Percentiles rank a stretch among this genome's conserved stretches.
These are phyloP conservation scores for Senna tora DNA, from an alignment of 306 rosid species.

Conservation along the genomic window DNA sequence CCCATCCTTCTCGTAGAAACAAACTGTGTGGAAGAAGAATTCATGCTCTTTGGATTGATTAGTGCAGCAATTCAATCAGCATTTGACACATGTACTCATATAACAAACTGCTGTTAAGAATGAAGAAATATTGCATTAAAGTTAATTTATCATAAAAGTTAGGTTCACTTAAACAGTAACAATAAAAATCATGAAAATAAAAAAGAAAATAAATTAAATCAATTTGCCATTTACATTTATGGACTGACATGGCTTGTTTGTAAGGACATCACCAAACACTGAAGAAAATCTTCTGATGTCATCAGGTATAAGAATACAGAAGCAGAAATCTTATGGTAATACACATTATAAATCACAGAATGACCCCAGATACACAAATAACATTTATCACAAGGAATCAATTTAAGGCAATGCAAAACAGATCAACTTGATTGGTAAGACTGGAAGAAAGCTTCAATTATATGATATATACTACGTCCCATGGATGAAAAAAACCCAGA, in stretches of 20 bases:
- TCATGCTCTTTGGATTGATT: slow-evolving; percentile 61
- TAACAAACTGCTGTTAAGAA: slow-evolving; percentile 5
- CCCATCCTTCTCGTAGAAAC: slow-evolving; percentile 70
- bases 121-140: slow-evolving; percentile 8
- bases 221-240: not conserved
- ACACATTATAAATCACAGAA: not conserved
- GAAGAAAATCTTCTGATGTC: not conserved
- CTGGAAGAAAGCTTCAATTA: slow-evolving; percentile 17
- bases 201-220: slow-evolving; percentile 6
- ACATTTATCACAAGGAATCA: slow-evolving; percentile 26
- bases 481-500: not conserved
- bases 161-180: not conserved
- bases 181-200: slow-evolving; percentile 4
- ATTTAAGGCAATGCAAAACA: slow-evolving; percentile 18
- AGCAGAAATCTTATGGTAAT: not conserved
- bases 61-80: slow-evolving; percentile 37
- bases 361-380: not conserved
- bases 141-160: slow-evolving; percentile 24
- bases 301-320: slow-evolving; percentile 1
- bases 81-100: not conserved
- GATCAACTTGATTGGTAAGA: slow-evolving; percentile 25
- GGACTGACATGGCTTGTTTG: not conserved
- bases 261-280: not conserved
- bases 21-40: slow-evolving; percentile 66
- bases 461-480: not conserved